Percentiles rank a stretch among this genome's conserved stretches.
These are phyloP conservation scores for Microsporum audouinii DNA, from an alignment of 2,329 filamentous ascomycete genomes.

Conservation along the genomic window DNA sequence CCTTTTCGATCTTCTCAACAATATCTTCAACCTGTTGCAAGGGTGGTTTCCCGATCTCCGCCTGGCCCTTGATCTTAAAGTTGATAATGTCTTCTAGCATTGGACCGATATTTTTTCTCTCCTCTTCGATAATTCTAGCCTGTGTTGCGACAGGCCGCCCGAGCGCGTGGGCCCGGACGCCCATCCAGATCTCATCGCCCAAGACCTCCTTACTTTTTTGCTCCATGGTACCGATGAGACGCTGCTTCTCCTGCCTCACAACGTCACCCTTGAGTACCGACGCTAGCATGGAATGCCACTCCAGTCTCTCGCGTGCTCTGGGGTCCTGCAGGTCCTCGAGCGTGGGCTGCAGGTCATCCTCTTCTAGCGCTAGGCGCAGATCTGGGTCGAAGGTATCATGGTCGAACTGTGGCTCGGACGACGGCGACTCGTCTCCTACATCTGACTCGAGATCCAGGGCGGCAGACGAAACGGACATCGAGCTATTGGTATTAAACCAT, in stretches of 20 bases:
- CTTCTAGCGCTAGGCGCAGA: conserved; percentile 82
- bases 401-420: conserved; percentile 71
- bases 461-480: conserved; percentile 42
- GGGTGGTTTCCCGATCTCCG: conserved; percentile 77
- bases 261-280: conserved; percentile 94
- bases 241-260: conserved; percentile 94
- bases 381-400: conserved; percentile 80
- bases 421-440: conserved; percentile 80
- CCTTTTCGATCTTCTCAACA: conserved; percentile 79
- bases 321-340: conserved; percentile 83
- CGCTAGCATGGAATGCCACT: conserved; percentile 97
- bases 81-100: conserved; percentile 78
- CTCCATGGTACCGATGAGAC: conserved; percentile 69
- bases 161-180: conserved; percentile 70
- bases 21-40: conserved; percentile 82
- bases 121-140: conserved; percentile 76
- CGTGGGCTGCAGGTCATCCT: conserved; percentile 78
- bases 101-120: conserved; percentile 59
- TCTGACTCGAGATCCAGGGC: conserved; percentile 65
- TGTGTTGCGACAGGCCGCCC: conserved; percentile 77
- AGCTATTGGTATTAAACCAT: conserved; percentile 58
- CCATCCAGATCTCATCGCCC: conserved; percentile 71
- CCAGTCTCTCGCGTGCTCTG: conserved; percentile 74
- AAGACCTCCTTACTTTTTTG: conserved; percentile 59
- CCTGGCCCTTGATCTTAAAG: conserved; percentile 89